phyloP scores from a whole-genome alignment of 2,329 filamentous ascomycete genomes.

The Colletotrichum lini region DNA sequence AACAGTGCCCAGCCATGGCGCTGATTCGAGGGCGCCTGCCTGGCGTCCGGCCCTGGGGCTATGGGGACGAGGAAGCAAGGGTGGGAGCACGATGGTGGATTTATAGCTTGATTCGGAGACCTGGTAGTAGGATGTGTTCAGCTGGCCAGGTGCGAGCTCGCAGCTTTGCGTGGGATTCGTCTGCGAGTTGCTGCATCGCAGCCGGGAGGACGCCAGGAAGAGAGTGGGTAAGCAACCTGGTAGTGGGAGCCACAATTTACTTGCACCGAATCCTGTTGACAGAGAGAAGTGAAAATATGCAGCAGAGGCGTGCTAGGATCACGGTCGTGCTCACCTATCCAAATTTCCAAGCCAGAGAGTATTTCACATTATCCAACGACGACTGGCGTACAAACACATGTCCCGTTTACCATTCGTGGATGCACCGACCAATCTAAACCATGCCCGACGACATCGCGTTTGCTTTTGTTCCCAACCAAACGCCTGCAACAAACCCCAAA shows the following conservation, averaged over 20 bases:
- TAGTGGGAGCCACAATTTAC: background rate
- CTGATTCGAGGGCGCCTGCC: no score
- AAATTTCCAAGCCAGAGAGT: background rate
- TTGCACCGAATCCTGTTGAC: background rate
- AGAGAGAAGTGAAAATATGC: background rate
- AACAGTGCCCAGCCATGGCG: no score
- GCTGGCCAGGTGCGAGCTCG: background rate
- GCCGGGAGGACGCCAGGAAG: no score
- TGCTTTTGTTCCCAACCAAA: slow-evolving; percentile 30
- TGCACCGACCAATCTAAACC: slow-evolving; percentile 28
- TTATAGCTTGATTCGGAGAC: background rate
- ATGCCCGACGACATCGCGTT: background rate
- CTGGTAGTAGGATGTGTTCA: background rate
- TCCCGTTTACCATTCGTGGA: slow-evolving; percentile 39
- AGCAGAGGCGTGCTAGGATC: no score
- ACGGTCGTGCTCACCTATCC: no score
- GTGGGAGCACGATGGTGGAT: background rate
- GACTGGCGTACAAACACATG: slow-evolving; percentile 26
- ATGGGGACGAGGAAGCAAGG: background rate
- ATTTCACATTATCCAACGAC: slow-evolving; percentile 30
- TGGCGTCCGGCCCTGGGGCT: no score
- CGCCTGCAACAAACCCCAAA: background rate
- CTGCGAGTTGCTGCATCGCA: background rate
- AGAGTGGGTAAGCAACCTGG: background rate
- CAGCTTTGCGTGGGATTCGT: background rate